Evolutionary conservation across 257 asterid species (phyloP), one percentile per base, ranked within the genome.

Genomic region (Przewalskia tangutica): DNA sequence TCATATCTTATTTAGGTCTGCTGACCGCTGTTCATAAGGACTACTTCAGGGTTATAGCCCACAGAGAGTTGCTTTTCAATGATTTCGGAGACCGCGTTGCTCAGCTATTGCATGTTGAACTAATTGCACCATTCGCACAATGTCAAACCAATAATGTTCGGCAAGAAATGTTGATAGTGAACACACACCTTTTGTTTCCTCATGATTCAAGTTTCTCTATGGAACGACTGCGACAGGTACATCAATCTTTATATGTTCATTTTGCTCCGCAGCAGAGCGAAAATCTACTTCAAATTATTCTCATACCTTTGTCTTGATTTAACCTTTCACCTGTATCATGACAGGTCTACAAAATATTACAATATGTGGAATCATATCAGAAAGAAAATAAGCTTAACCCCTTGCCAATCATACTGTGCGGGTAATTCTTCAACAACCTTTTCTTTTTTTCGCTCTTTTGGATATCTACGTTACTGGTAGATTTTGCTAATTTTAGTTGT

Each of bases 61-160:
- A 96, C 87, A 88, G 88, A 42, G 98, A 92, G 83, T 84, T 96
- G 88, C 98, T 94, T 70, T 96, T 96, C 90, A 94, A 96, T 86
- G 99, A 94, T 90, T 96, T 94, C 63, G 99, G 98, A 36, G 99
- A 96, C 85, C 97, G 99, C 42, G 99, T 96, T 83, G 99, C 99
- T 77, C 99, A 96, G 89, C 86, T 96, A 27, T 88, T 96, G 83
- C 99, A 96, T 17, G 97, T 94, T 27, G 98, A 96, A 86, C 87
- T 96, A 62, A 81, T 88, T 51, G 83, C 90, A 58, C 93, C 98
- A 81, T 63, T 86, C 78, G 82, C 93, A 18, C 93, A 91, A 86
- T 86, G 81, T 80, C 87, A 84, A 55, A 89, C 80, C 84, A 73
- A 53, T 62, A 85, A 89, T 82, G 93, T 92, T 63, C 88, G 93